Base-by-base conservation (phyloP, 768 basidiomycete genomes). In the Russula brevipes region DNA sequence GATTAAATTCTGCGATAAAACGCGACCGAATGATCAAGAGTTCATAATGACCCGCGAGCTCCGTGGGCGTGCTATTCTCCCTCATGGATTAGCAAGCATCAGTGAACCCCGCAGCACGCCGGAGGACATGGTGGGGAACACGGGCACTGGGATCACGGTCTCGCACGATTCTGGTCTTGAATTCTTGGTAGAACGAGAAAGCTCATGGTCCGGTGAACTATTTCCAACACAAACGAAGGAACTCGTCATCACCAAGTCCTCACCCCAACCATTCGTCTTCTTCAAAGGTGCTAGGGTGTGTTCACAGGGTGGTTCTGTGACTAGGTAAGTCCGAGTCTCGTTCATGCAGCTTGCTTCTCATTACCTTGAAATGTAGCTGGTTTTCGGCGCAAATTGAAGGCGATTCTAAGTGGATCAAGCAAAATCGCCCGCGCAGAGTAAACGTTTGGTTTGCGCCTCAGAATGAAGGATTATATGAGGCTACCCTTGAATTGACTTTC, bases 141-240 rank as follows among this genome's bases (percentile, higher is more conserved):
- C 59, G 45, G 51, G 24, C 41, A 42, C 39, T 41, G 57, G 57
- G 6, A 24, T 66, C n/a, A 54, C 17, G 0, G 56, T 67, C 50
- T 67, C 63, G 1, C 46, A 58, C 35, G 55, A 58, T 42, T 38
- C 6, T 4, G 66, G 66, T 7, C 36, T 67, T 47, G 45, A 61
- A 30, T 67, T 67, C 30, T 45, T 19, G 30, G 38, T 54, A 45
- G 50, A 57, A 59, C 45, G 59, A 45, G 50, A 57, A 59, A 39
- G 55, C 16, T 10, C 57, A 19, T 41, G 10, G 35, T 5, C 16
- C 31, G 35, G 46, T 35, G 63, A 55, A 5, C 6, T 36, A 16
- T 57, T 54, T 44, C 33, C n/a, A 24, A 33, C 30, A 16, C 57
- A 51, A 24, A 66, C 35, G 1, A 33, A n/a, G 17, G 41, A 42